Percentiles rank a stretch among this genome's conserved stretches.
Conservation (phyloP, 768 basidiomycete species). For the Sutorius australiensis region DNA sequence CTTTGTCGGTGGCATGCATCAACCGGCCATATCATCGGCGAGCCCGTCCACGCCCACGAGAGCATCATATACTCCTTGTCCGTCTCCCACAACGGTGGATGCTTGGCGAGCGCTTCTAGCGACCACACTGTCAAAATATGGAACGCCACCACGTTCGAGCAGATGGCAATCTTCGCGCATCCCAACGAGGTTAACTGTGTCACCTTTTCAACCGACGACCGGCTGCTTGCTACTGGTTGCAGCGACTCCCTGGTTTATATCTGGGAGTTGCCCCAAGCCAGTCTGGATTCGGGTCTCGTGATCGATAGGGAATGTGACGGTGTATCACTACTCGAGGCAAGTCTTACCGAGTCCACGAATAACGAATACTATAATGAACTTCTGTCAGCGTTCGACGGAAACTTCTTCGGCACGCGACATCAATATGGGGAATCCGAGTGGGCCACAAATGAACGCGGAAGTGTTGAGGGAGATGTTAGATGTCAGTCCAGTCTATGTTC, state of each 20-base stretch:
- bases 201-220: constrained; percentile 29
- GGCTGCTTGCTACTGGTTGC: constrained; percentile 31
- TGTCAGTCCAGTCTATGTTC: constrained; percentile 10
- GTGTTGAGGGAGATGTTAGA: constrained; percentile 13
- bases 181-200: constrained; percentile 28
- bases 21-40: constrained; percentile 21
- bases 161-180: constrained; percentile 21
- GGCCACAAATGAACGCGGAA: constrained; percentile 2
- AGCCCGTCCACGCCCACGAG: constrained; percentile 20
- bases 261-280: constrained; percentile 30
- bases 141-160: constrained; percentile 25
- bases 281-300: constrained; percentile 28
- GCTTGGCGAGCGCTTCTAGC: constrained; percentile 28
- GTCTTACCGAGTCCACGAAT: constrained; percentile 4
- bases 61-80: constrained; percentile 28
- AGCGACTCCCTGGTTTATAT: constrained; percentile 28
- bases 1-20: constrained; percentile 25
- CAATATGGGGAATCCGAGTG: background rate
- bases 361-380: constrained; percentile 2
- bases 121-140: constrained; percentile 30
- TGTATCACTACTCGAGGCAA: constrained; percentile 24
- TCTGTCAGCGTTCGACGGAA: constrained; percentile 11
- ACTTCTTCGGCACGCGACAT: background rate
- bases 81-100: constrained; percentile 27
- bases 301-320: constrained; percentile 23